phyloP scores from a whole-genome alignment of 2,329 filamentous ascomycete species.

The Cercospora berteroae region DNA sequence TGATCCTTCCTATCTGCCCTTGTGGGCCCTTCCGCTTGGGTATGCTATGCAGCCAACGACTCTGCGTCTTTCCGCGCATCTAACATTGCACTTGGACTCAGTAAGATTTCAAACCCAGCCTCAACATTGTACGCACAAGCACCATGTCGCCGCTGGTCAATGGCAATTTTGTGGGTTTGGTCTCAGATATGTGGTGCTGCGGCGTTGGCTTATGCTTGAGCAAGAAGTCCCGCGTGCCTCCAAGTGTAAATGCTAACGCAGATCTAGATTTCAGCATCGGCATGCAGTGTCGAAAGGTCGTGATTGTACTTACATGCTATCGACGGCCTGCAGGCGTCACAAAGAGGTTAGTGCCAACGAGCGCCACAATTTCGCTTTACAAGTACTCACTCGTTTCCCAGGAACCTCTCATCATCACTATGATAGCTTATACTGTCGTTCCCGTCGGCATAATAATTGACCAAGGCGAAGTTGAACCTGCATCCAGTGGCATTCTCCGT shows the following conservation, averaged over 20 bases:
- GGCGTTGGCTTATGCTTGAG: slow-evolving; percentile 71
- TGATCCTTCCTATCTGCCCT: slow-evolving; percentile 62
- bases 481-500: slow-evolving; percentile 66
- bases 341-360: background rate
- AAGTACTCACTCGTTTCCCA: slow-evolving; percentile 53
- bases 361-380: too few species aligned
- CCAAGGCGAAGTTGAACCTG: slow-evolving; percentile 73
- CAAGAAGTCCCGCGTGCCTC: slow-evolving; percentile 70
- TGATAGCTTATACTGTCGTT: slow-evolving; percentile 76
- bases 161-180: slow-evolving; percentile 49
- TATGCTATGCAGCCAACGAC: slow-evolving; percentile 74
- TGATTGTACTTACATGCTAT: background rate
- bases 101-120: background rate
- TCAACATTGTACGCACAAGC: slow-evolving; percentile 39
- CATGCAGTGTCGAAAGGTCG: background rate
- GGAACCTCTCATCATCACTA: slow-evolving; percentile 75
- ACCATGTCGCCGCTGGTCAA: slow-evolving; percentile 74
- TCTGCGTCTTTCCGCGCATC: slow-evolving; percentile 73
- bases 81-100: background rate
- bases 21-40: slow-evolving; percentile 68
- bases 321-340: background rate
- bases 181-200: slow-evolving; percentile 38
- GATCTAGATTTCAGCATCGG: slow-evolving; percentile 41
- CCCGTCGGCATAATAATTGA: slow-evolving; percentile 80
- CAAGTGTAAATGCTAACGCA: slow-evolving; percentile 72